Percentiles rank a stretch among this genome's conserved stretches.
phyloP scores from a whole-genome alignment of 2,329 filamentous ascomycete genomes.

The Phaeosphaeriaceae sp. region DNA sequence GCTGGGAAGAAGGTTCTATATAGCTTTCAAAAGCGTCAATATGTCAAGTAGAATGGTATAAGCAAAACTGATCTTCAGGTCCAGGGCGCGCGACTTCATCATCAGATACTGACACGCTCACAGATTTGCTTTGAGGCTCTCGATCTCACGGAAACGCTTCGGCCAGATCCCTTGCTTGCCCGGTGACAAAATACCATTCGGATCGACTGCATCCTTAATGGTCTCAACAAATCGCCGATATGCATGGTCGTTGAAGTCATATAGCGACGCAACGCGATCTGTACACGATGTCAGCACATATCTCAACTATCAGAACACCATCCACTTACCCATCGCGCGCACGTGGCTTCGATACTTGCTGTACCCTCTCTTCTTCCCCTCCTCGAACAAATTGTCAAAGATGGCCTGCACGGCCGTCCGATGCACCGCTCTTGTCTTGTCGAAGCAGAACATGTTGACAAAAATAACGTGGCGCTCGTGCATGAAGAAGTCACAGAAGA shows the following conservation, averaged over 20 bases:
- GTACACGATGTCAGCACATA: constrained; percentile 3
- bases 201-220: constrained; percentile 42
- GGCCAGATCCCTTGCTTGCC: constrained; percentile 45
- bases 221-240: constrained; percentile 41
- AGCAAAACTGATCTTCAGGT: too few relatives aligned
- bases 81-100: too few relatives aligned
- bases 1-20: too few relatives aligned
- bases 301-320: background rate
- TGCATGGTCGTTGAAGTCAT: constrained; percentile 42
- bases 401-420: constrained; percentile 43
- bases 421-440: constrained; percentile 53
- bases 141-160: constrained; percentile 29
- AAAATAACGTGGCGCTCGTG: constrained; percentile 56
- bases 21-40: too few relatives aligned
- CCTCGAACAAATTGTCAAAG: constrained; percentile 36
- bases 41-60: too few relatives aligned
- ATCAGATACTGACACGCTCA: constrained; percentile 6
- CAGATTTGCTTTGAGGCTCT: constrained; percentile 29
- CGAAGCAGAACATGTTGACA: constrained; percentile 58
- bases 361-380: constrained; percentile 36
- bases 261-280: constrained; percentile 40
- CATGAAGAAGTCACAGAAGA: constrained; percentile 59
- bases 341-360: constrained; percentile 43
- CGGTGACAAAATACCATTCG: constrained; percentile 40
- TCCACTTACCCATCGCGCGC: constrained; percentile 37